Percentiles rank a stretch among this genome's conserved stretches.
These are phyloP conservation scores for Verticillium zaregamsianum DNA, from an alignment of 2,329 filamentous ascomycete species.

Conservation along the genomic window DNA sequence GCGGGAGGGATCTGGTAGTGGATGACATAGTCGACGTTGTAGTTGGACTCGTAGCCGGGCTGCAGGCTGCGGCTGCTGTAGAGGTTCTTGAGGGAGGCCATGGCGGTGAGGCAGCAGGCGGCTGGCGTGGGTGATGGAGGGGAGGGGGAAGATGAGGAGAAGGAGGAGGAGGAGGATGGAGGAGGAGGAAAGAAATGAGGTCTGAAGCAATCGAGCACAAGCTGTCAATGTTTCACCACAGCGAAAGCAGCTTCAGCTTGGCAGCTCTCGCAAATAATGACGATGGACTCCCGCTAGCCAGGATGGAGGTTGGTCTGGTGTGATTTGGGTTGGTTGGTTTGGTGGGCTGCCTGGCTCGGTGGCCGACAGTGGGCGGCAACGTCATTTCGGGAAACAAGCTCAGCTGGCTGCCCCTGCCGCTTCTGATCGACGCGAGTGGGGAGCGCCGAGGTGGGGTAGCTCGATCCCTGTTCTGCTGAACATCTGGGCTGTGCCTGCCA, in stretches of 20 bases:
- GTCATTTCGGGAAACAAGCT: conserved; percentile 4
- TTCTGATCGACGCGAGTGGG: neutral
- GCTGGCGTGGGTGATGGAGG: neutral
- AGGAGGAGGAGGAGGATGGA: neutral
- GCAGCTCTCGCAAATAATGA: neutral
- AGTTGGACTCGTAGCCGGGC: conserved; percentile 12
- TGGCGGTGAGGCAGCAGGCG: conserved; percentile 5
- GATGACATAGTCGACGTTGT: conserved; percentile 81
- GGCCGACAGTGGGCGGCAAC: neutral
- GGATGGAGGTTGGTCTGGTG: neutral
- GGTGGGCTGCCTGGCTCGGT: neutral
- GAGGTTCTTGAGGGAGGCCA: conserved; percentile 12
- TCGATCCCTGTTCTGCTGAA: neutral
- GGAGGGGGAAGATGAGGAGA: no score
- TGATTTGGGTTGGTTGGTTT: neutral
- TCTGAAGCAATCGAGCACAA: neutral
- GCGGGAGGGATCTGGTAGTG: conserved; percentile 68
- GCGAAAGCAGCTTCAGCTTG: neutral
- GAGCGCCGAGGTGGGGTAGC: neutral
- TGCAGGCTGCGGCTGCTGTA: conserved; percentile 10
- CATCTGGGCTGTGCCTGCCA: neutral
- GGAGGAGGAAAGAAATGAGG: neutral
- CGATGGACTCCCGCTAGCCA: neutral
- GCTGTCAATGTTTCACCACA: neutral
- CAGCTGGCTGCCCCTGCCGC: neutral